Conservation (phyloP, 306 rosid species). For the Malus fusca region DNA sequence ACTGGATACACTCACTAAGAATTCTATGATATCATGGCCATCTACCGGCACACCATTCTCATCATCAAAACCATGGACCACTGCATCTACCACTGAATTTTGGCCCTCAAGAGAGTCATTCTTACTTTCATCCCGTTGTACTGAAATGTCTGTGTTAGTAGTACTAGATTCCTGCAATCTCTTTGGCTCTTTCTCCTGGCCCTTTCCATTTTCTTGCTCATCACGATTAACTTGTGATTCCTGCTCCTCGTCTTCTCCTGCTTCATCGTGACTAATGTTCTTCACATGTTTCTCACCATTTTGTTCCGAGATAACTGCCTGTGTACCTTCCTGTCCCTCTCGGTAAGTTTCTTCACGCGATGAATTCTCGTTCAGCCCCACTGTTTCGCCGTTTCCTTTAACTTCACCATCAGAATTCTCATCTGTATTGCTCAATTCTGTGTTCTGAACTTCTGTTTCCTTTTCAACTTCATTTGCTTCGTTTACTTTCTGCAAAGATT, state of each 20-base stretch:
- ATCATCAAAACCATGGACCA: slow-evolving; percentile 12
- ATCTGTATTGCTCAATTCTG: not conserved
- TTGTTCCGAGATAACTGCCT: not conserved
- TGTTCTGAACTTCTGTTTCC: not conserved
- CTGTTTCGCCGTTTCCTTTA: not conserved
- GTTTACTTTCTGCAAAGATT: not conserved
- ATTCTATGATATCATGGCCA: not conserved
- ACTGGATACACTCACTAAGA: not conserved
- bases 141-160: not conserved
- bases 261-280: not conserved
- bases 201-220: not conserved
- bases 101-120: not conserved
- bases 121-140: not conserved
- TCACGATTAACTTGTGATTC: not conserved
- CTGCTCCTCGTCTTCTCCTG: not conserved
- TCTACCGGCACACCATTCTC: slow-evolving; percentile 4
- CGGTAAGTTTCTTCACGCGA: not conserved
- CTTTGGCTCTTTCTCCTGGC: not conserved
- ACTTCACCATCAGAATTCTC: not conserved
- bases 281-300: not conserved
- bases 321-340: not conserved
- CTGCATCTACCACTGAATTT: not conserved
- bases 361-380: not conserved
- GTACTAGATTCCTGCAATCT: not conserved
- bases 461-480: not conserved